These are phyloP conservation scores for Beauveria scarabaeidicola DNA, from an alignment of 2,329 filamentous ascomycete genomes.

Conservation along the genomic window DNA sequence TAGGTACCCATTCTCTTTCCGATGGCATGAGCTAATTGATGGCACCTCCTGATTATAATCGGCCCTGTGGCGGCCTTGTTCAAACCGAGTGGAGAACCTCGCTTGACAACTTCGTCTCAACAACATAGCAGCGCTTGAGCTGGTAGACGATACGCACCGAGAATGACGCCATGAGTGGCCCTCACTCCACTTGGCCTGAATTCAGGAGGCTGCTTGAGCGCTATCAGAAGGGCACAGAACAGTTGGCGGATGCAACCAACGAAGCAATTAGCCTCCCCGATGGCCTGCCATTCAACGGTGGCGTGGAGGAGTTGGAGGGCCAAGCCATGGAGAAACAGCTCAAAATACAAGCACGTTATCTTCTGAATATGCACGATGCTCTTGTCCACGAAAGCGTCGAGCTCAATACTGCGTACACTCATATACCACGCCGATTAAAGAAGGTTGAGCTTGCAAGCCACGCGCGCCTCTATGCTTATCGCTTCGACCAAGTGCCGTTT, in stretches of 20 bases:
- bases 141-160: background rate
- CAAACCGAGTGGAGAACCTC: background rate
- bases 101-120: background rate
- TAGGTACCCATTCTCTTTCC: too few species aligned
- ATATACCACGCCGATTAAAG: slow-evolving; percentile 37
- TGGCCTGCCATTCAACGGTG: background rate
- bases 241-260: background rate
- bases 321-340: slow-evolving; percentile 21
- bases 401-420: slow-evolving; percentile 1
- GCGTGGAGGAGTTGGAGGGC: background rate
- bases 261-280: background rate
- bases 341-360: slow-evolving; percentile 19
- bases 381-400: background rate
- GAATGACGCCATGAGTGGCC: background rate
- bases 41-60: background rate
- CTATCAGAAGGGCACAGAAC: background rate
- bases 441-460: slow-evolving; percentile 53
- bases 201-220: background rate
- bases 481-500: slow-evolving; percentile 55
- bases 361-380: slow-evolving; percentile 19
- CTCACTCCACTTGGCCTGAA: background rate
- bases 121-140: background rate
- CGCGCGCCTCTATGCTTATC: slow-evolving; percentile 60
- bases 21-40: background rate
- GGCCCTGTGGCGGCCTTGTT: background rate